These are phyloP conservation scores for Vanrija sp. DNA, from an alignment of 1,284 basidiomycete genomes.

Conservation along the genomic window DNA sequence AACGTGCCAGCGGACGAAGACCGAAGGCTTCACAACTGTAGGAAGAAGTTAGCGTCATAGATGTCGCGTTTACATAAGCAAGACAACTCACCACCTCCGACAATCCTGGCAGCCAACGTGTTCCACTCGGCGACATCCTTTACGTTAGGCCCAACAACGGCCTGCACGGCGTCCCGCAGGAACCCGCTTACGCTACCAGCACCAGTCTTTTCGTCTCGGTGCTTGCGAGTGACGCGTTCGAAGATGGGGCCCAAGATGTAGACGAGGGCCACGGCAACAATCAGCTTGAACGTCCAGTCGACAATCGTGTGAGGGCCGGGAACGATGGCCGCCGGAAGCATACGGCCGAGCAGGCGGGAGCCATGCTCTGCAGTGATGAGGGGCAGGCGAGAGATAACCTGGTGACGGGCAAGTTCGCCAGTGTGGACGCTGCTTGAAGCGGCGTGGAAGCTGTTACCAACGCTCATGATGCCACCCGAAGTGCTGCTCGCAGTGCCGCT, in stretches of 20 bases:
- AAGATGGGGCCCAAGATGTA: slow-evolving; percentile 27
- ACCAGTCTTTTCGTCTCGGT: slow-evolving; percentile 16
- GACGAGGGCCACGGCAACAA: slow-evolving; percentile 33
- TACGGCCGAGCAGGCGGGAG: slow-evolving; percentile 32
- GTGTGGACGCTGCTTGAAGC: background rate
- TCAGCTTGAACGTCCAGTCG: slow-evolving; percentile 38
- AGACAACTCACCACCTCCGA: slow-evolving; percentile 27
- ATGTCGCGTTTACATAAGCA: background rate
- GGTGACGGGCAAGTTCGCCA: slow-evolving; percentile 16
- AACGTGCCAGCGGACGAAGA: slow-evolving; percentile 25
- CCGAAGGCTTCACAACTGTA: slow-evolving; percentile 6
- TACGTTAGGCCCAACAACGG: slow-evolving; percentile 3
- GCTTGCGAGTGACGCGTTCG: slow-evolving; percentile 12
- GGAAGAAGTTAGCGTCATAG: background rate
- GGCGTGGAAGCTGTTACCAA: background rate
- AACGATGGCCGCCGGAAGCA: slow-evolving; percentile 25
- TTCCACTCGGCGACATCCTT: slow-evolving; percentile 20
- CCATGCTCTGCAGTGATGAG: slow-evolving; percentile 43
- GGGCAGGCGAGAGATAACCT: slow-evolving; percentile 36
- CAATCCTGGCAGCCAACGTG: slow-evolving; percentile 27
- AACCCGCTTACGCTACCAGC: slow-evolving; percentile 15
- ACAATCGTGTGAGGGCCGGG: slow-evolving; percentile 32
- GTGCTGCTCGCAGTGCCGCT: background rate
- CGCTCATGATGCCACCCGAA: background rate
- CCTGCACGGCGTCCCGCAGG: slow-evolving; percentile 18